Evolutionary conservation across 2,329 filamentous ascomycete species (phyloP).

Genomic region (Thelonectria discophora): DNA sequence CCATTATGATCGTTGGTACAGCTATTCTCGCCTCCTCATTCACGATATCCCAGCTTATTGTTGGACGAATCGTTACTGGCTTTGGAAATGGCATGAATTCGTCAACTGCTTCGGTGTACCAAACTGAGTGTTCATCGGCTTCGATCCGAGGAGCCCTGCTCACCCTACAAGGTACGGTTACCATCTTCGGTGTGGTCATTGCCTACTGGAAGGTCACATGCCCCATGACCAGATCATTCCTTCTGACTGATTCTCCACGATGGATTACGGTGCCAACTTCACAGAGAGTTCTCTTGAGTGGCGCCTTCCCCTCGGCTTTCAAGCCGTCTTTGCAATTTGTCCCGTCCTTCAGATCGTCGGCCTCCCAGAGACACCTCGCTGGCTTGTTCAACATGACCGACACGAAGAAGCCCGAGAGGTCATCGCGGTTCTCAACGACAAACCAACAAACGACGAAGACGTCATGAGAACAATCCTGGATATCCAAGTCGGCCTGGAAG

Average conservation of each 20-base stretch:
- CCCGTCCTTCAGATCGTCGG: constrained; percentile 43
- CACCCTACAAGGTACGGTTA: constrained; percentile 15
- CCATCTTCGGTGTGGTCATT: constrained; percentile 19
- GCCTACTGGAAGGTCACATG: constrained; percentile 15
- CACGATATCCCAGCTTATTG: constrained; percentile 50
- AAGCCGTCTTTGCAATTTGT: constrained; percentile 50
- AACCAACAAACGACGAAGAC: constrained; percentile 37
- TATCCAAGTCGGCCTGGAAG: constrained; percentile 48
- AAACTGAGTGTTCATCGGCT: constrained; percentile 17
- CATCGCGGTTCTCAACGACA: constrained; percentile 37
- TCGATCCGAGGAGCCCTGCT: constrained; percentile 13
- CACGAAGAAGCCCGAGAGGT: constrained; percentile 51
- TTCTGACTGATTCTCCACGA: background rate
- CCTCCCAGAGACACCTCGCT: constrained; percentile 55
- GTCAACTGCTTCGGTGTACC: constrained; percentile 35
- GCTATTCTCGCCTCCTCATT: constrained; percentile 50
- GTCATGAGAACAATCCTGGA: constrained; percentile 51
- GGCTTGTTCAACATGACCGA: constrained; percentile 47
- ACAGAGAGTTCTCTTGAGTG: constrained; percentile 42
- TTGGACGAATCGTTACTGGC: constrained; percentile 53
- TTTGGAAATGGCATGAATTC: constrained; percentile 57
- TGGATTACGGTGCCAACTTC: constrained; percentile 22
- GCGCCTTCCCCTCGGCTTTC: constrained; percentile 54
- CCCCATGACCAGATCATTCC: background rate
- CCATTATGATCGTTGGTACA: constrained; percentile 50